Percentiles rank a stretch among this genome's conserved stretches.
These are phyloP conservation scores for Neoascochyta sp. DNA, from an alignment of 2,329 filamentous ascomycete species.

Conservation along the genomic window DNA sequence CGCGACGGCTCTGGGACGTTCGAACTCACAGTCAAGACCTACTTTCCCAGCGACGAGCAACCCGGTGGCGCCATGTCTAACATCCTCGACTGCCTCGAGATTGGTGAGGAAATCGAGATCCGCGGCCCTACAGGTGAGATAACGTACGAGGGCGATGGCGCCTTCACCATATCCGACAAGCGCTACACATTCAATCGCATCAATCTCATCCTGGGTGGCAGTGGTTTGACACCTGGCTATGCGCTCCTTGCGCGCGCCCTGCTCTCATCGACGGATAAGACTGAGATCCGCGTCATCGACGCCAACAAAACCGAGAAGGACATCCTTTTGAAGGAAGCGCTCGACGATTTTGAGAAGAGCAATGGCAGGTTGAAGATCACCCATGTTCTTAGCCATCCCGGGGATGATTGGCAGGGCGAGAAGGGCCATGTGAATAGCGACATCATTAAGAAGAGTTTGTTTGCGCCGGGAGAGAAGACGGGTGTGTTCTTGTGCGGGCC, in stretches of 20 bases:
- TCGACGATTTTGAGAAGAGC: slow-evolving; percentile 42
- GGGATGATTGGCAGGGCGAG: slow-evolving; percentile 45
- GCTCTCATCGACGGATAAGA: slow-evolving; percentile 32
- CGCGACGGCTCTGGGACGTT: slow-evolving; percentile 17
- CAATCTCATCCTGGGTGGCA: slow-evolving; percentile 50
- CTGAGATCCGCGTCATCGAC: slow-evolving; percentile 45
- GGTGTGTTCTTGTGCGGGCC: slow-evolving; percentile 51
- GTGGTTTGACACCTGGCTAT: slow-evolving; percentile 53
- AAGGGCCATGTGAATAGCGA: slow-evolving; percentile 46
- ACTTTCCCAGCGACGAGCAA: slow-evolving; percentile 47
- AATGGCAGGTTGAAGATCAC: slow-evolving; percentile 43
- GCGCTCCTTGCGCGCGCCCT: slow-evolving; percentile 48
- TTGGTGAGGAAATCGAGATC: slow-evolving; percentile 51
- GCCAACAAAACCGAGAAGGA: slow-evolving; percentile 49
- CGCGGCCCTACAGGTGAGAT: slow-evolving; percentile 53
- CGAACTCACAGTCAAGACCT: slow-evolving; percentile 45
- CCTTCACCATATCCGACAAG: slow-evolving; percentile 46
- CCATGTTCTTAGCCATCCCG: slow-evolving; percentile 48
- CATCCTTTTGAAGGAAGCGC: slow-evolving; percentile 45
- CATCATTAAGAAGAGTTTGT: slow-evolving; percentile 42
- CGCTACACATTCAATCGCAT: slow-evolving; percentile 44
- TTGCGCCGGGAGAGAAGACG: slow-evolving; percentile 41
- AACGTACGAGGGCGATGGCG: slow-evolving; percentile 46
- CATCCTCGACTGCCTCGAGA: slow-evolving; percentile 50
- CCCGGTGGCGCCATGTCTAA: slow-evolving; percentile 55